Evolutionary conservation across 2,329 filamentous ascomycete species (phyloP).

Genomic region (Aspergillus phoenicis): DNA sequence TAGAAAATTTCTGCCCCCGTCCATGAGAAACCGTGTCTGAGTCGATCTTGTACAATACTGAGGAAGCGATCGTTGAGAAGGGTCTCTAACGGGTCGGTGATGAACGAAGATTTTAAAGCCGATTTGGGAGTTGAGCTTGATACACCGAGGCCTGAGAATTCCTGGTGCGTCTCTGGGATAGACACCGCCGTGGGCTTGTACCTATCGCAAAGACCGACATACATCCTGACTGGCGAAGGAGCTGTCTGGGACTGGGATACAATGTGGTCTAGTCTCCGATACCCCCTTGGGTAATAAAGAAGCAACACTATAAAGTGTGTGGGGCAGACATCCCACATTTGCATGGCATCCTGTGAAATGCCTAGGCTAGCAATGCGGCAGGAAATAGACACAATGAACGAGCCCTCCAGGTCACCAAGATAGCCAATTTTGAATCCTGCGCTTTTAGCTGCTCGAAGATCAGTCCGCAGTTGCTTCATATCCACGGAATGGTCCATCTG

Average conservation of each 20-base stretch:
- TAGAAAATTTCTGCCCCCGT: conserved; percentile 65
- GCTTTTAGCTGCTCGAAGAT: conserved; percentile 62
- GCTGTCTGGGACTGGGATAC: not conserved
- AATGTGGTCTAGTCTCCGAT: conserved; percentile 61
- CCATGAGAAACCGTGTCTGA: conserved; percentile 62
- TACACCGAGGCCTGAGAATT: too few species aligned
- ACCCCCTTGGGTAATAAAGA: conserved; percentile 65
- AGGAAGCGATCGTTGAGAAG: conserved; percentile 69
- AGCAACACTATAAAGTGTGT: conserved; percentile 74
- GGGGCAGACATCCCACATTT: conserved; percentile 72
- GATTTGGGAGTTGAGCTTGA: not conserved
- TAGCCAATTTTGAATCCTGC: conserved; percentile 73
- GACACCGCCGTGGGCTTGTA: conserved; percentile 70
- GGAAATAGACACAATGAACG: conserved; percentile 66
- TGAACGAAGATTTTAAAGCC: conserved; percentile 49
- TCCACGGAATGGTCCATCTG: conserved; percentile 14
- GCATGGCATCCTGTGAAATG: conserved; percentile 72
- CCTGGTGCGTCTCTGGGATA: conserved; percentile 55
- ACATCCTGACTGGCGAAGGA: conserved; percentile 53
- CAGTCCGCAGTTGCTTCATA: conserved; percentile 50
- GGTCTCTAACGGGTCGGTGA: conserved; percentile 70
- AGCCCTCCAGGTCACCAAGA: conserved; percentile 55
- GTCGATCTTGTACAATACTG: conserved; percentile 62
- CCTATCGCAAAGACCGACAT: conserved; percentile 68
- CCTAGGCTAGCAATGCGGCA: conserved; percentile 69